Evolutionary conservation across 2,329 filamentous ascomycete genomes (phyloP), one percentile per base, ranked within the genome.

Genomic region (Ascochyta fabae): DNA sequence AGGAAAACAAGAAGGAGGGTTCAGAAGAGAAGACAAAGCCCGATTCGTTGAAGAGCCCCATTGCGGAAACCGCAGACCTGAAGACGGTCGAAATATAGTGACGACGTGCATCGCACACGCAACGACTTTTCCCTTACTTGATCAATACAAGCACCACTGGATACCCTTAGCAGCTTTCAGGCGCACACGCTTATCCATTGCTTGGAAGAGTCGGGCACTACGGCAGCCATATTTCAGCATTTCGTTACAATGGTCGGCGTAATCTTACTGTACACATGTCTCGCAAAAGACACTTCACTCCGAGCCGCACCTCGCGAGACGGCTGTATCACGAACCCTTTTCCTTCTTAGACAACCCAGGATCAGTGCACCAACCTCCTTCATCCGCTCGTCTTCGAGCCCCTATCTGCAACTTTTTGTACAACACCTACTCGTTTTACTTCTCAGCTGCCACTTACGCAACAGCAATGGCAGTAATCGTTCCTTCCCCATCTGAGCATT

Each of bases 21-120:
- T 48, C 68, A 60, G 66, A 72, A 46, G 54, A 66, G 45, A 58
- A 59, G 56, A 34, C 56, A 10, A 64, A 63, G 42, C 56, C 63
- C 40, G 53, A 55, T 7, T 65, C 68, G n/a, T 40, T 70, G 16
- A 75, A 74, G 61, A 73, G 64, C 48, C 61, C 67, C 3, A 60
- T 64, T 23, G 46, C 62, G 9, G 71, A 75, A 24, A 48, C 67
- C 49, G 67, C 62, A 39, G 79, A 80, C 59, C 77, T 81, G 72
- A 81, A 80, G 72, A 80, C 78, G 13, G 78, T 81, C 43, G 78
- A 80, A 66, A 81, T 81, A 72, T 77, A 75, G 60, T 43, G 53
- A 56, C 42, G 15, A 19, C 33, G 29, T 24, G 38, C 46, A 38
- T 31, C 47, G 7, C 39, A 39, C 33, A 31, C 19, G 15, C 26